A percentile compares a stretch with the other conserved stretches of the same genome.
Evolutionary conservation across 768 basidiomycete genomes (phyloP).

Genomic region (Leccinellum luteum): DNA sequence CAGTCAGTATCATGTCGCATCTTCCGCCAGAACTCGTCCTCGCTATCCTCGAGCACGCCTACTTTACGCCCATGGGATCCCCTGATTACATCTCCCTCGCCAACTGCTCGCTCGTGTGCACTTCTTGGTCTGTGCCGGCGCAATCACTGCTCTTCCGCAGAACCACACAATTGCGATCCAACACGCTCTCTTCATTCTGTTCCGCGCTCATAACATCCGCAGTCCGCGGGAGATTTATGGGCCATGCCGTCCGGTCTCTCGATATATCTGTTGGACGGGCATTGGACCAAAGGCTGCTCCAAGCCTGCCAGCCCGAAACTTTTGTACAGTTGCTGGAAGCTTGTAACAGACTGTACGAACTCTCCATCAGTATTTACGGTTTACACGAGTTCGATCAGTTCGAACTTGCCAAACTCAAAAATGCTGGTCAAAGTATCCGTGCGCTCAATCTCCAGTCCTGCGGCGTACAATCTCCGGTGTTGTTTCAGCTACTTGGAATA

Average conservation of each 20-base stretch:
- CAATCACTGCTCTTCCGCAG: conserved; percentile 30
- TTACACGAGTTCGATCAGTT: conserved; percentile 31
- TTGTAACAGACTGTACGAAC: conserved; percentile 36
- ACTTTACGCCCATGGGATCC: conserved; percentile 19
- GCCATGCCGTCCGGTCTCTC: conserved; percentile 21
- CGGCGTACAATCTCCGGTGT: conserved; percentile 42
- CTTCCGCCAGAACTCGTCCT: conserved; percentile 26
- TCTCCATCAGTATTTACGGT: conserved; percentile 23
- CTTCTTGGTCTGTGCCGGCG: conserved; percentile 27
- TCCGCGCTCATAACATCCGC: conserved; percentile 18
- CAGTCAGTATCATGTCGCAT: conserved; percentile 6
- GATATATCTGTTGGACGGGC: conserved; percentile 17
- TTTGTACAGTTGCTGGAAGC: conserved; percentile 21
- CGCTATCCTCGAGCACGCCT: conserved; percentile 22
- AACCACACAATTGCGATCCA: conserved; percentile 6
- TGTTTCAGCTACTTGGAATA: conserved; percentile 41
- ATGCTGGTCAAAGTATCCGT: conserved; percentile 26
- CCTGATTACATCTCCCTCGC: conserved; percentile 21
- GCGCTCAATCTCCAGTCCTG: conserved; percentile 33
- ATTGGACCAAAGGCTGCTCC: neutral
- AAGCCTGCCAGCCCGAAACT: conserved; percentile 5
- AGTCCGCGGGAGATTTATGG: conserved; percentile 11
- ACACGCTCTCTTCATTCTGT: conserved; percentile 10
- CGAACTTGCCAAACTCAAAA: conserved; percentile 24
- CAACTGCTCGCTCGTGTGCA: conserved; percentile 26